Conservation (phyloP, 75 land plant species). For the Cupressus sempervirens region DNA sequence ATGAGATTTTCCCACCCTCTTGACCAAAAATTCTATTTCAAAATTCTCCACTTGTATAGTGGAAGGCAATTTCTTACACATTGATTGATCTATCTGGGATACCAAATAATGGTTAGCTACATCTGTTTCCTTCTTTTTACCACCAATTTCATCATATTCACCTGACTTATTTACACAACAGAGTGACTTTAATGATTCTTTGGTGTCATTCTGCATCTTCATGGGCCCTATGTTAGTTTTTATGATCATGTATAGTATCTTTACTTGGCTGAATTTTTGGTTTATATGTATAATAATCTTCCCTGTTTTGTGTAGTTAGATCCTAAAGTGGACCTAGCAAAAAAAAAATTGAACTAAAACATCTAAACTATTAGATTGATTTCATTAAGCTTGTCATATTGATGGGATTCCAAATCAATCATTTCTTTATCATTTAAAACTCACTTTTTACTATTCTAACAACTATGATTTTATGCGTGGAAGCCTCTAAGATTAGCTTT, state of each 20-base stretch:
- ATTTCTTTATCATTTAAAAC: no score
- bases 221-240: neutral
- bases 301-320: no score
- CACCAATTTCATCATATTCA: neutral
- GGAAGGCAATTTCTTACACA: neutral
- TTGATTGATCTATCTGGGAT: neutral
- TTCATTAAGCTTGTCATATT: no score
- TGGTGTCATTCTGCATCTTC: constrained; percentile 7
- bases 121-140: constrained; percentile 8
- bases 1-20: constrained; percentile 91
- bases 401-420: no score
- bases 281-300: neutral
- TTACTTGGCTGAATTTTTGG: neutral
- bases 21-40: constrained; percentile 74
- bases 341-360: no score
- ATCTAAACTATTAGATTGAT: no score
- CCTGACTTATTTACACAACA: neutral
- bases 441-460: no score
- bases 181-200: neutral
- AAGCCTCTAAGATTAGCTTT: no score
- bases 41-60: constrained; percentile 1
- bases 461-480: no score
- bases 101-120: neutral
- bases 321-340: no score
- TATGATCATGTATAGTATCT: neutral